Evolutionary conservation across 2,329 filamentous ascomycete species (phyloP), one percentile per base, ranked within the genome.

Genomic region (Immersiporthe knoxdaviesiana): DNA sequence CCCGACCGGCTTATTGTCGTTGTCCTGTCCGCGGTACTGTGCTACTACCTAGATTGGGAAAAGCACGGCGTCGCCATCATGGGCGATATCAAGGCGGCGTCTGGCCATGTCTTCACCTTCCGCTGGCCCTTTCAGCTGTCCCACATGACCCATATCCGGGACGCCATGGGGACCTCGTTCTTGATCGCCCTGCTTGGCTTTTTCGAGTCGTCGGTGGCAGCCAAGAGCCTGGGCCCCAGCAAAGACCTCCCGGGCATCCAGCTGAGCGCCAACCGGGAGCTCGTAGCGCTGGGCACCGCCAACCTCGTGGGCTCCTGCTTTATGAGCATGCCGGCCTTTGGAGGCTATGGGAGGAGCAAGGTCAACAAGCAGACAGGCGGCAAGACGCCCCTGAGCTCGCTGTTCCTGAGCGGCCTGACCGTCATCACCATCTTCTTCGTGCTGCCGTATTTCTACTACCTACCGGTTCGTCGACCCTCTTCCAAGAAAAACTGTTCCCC

Each of bases 111-210:
- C 7, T 97, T 98, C 76, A 84, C 88, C 2, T 94, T 97, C 74
- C 89, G 92, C 71, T 97, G 94, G 86, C 95, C 96, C 0, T 96
- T 97, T 75, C 88, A 90, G 72, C 81, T 88, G 2, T 84, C 88
- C 6, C 88, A 97, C 74, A 90, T 98, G 84, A 86, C 88, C 32
- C 91, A 97, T 77, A 92, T 97, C 66, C 90, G 92, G 30, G 91
- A 93, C 72, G 92, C 93, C 50, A 91, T 98, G 86, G 91, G 92
- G 65, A 98, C 96, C 0, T 92, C 93, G 0, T 97, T 99, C 76
- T 85, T 98, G 66, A 97, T 99, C 72, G 93, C 94, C 0, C 85
- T 99, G 32, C 89, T 99, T 0, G 96, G 96, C n/a, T 99, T 99
- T 80, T 99, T 99, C 75, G 96, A 99, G 79, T 97, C 93, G 2